These are phyloP conservation scores for Candida methanosorbosa DNA, from an alignment of 805 yeast genomes.

Conservation along the genomic window DNA sequence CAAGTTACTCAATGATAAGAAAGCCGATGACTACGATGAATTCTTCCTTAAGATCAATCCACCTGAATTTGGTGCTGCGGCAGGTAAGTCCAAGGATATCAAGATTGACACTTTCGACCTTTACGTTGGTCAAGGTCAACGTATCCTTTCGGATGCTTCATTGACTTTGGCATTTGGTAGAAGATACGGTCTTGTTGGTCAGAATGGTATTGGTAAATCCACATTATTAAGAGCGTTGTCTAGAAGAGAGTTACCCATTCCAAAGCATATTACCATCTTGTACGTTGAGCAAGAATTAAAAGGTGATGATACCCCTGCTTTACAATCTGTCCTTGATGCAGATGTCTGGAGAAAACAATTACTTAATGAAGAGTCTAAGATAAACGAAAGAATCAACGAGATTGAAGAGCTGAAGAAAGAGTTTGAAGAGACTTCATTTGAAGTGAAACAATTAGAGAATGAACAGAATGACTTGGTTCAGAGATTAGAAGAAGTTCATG, in stretches of 20 bases:
- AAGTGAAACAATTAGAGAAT: slow-evolving; percentile 71
- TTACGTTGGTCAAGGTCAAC: slow-evolving; percentile 91
- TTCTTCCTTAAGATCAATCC: slow-evolving; percentile 96
- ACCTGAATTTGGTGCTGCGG: slow-evolving; percentile 75
- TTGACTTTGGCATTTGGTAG: slow-evolving; percentile 85
- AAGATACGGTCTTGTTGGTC: slow-evolving; percentile 96
- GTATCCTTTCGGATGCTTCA: slow-evolving; percentile 83
- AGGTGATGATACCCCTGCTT: slow-evolving; percentile 87
- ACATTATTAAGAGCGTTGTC: slow-evolving; percentile 86
- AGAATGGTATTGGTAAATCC: slow-evolving; percentile 99
- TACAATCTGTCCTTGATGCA: slow-evolving; percentile 96
- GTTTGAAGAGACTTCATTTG: slow-evolving; percentile 69
- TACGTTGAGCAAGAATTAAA: slow-evolving; percentile 96
- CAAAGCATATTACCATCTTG: slow-evolving; percentile 89
- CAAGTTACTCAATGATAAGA: slow-evolving; percentile 59
- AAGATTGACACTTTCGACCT: slow-evolving; percentile 88
- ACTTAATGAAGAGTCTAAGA: slow-evolving; percentile 64
- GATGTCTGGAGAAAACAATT: slow-evolving; percentile 98
- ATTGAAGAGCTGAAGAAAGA: slow-evolving; percentile 62
- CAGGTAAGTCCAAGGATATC: slow-evolving; percentile 97
- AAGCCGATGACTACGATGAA: slow-evolving; percentile 78
- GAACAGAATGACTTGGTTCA: slow-evolving; percentile 82
- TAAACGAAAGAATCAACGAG: slow-evolving; percentile 65
- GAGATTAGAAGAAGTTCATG: slow-evolving; percentile 71
- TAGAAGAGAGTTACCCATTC: slow-evolving; percentile 87